Base-by-base conservation (phyloP, 192 early-diverging fungal genomes). In the Mortierella claussenii region DNA sequence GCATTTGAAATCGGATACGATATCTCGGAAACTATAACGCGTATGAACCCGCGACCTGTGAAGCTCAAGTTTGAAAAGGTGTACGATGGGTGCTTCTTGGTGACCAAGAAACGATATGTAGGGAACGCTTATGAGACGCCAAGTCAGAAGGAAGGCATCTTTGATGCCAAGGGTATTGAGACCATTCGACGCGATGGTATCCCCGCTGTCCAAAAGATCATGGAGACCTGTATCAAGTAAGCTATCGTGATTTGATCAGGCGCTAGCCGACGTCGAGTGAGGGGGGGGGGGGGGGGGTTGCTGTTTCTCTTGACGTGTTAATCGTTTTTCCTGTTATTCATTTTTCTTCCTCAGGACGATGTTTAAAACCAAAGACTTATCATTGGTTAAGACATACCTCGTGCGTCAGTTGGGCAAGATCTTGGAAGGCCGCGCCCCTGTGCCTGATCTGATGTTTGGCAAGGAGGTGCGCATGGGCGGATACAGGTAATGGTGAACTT, bases 111-210 rank as follows among this genome's bases (percentile, higher is more conserved):
- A 78, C 84, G 96, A 26, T 98, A 98, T 64, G 93, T 93, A 7
- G 97, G 97, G 0, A 92, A 88, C 81, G 94, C 89, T 78, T 97
- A 83, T 73, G 92, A 93, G 65, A 80, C 69, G 1, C 56, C 60
- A 10, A 75, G 85, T 3, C 88, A 94, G 53, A 81, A 51, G 3
- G 87, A 88, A 47, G 93, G 94, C 1, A 81, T 81, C 13, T 91
- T 97, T 88, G 97, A 98, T 62, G 94, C 91, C 34, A 98, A 98
- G 75, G 97, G 97, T 2, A 96, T 96, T 57, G 97, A 98, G 79
- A 97, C 94, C 9, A 92, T 98, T 15, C 83, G 96, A 31, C 80
- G 97, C 1, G 96, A 97, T 80, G 93, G 94, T 27, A 94, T 94
- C 60, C 80, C 85, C 8, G 90, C 88, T 0, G 89, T 90, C 15